These are phyloP conservation scores for Fusarium guadeloupense DNA, from an alignment of 2,329 filamentous ascomycete genomes.

Conservation along the genomic window DNA sequence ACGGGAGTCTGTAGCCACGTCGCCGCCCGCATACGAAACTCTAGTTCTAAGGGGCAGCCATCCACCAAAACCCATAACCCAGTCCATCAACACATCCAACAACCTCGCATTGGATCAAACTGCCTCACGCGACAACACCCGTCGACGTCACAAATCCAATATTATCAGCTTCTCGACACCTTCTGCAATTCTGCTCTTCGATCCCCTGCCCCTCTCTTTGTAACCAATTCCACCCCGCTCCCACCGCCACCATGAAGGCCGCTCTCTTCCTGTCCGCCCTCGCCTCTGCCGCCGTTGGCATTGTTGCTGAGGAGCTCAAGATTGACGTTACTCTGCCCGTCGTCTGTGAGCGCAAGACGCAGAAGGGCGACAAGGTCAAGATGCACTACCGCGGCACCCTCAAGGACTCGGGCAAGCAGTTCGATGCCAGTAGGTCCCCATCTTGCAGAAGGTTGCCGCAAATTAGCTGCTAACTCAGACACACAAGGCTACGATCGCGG, in stretches of 20 bases:
- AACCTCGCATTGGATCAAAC: constrained; percentile 26
- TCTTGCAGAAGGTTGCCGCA: constrained; percentile 6
- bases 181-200: constrained; percentile 5
- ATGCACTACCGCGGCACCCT: constrained; percentile 93
- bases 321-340: constrained; percentile 79
- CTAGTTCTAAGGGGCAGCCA: constrained; percentile 4
- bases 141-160: constrained; percentile 37
- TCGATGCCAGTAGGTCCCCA: constrained; percentile 73
- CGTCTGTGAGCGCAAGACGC: constrained; percentile 81
- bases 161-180: constrained; percentile 24
- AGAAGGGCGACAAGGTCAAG: constrained; percentile 79
- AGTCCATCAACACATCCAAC: constrained; percentile 19
- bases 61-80: constrained; percentile 7
- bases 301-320: constrained; percentile 69
- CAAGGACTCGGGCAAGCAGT: constrained; percentile 75
- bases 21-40: constrained; percentile 24
- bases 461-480: constrained; percentile 18
- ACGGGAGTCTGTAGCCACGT: no score
- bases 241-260: constrained; percentile 57
- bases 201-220: constrained; percentile 5
- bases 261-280: constrained; percentile 60
- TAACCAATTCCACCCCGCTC: constrained; percentile 17
- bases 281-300: constrained; percentile 60
- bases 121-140: constrained; percentile 23
- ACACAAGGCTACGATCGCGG: constrained; percentile 74